Percentiles rank a stretch among this genome's conserved stretches.
phyloP scores from a whole-genome alignment of 495 filamentous ascomycete species.

The Monascus purpureus region DNA sequence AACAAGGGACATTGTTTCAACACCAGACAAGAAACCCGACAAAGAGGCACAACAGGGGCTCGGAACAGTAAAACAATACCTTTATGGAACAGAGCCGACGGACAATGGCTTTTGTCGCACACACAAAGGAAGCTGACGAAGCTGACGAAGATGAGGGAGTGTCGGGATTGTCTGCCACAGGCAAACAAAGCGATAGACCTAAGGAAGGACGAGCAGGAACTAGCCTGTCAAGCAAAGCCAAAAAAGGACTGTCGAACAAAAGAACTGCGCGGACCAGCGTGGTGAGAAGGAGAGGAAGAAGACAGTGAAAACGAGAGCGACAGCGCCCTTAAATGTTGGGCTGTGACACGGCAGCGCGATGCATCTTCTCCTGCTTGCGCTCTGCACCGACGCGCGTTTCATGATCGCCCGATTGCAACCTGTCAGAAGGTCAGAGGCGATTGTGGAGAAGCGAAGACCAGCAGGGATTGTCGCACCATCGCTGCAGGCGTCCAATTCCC shows the following conservation, averaged over 20 bases:
- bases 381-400: no score
- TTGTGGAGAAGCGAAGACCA: no score
- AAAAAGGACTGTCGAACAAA: not conserved
- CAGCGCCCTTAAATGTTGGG: no score
- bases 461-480: no score
- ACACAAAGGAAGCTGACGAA: not conserved
- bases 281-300: not conserved
- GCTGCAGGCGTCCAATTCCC: no score
- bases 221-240: not conserved
- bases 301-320: no score
- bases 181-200: not conserved
- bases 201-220: not conserved
- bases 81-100: not conserved
- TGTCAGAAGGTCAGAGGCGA: no score
- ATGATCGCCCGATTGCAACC: no score
- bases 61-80: not conserved
- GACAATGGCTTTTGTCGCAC: not conserved
- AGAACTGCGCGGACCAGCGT: not conserved
- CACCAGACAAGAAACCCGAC: not conserved
- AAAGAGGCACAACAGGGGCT: not conserved
- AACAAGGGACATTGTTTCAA: not conserved
- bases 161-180: constrained; percentile 2
- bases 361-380: no score
- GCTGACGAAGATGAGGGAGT: not conserved
- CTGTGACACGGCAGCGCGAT: no score